Conservation (phyloP, 495 filamentous ascomycete species). For the Trichoderma reesei region DNA sequence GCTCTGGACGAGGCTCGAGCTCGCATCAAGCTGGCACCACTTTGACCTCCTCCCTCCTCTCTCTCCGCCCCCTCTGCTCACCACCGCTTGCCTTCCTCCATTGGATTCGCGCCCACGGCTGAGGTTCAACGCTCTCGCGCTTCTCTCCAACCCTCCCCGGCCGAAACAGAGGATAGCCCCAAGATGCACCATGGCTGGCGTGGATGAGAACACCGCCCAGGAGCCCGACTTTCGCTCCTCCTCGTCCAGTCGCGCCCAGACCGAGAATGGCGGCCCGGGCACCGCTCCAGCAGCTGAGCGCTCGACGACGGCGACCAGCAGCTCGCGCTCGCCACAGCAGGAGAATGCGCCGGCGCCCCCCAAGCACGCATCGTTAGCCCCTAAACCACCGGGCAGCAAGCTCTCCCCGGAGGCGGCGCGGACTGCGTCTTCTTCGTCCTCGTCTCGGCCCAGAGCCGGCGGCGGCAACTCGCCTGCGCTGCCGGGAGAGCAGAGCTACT, state of each 20-base stretch:
- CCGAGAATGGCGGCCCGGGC: not conserved
- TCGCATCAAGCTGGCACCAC: not conserved
- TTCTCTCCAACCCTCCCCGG: not conserved
- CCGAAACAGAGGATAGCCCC: not conserved
- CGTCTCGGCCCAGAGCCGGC: not conserved
- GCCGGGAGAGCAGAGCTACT: conserved; percentile 21
- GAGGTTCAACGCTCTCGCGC: not conserved
- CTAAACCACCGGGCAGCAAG: not conserved
- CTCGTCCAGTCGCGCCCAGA: not conserved
- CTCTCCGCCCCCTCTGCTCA: not conserved
- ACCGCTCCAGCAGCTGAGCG: not conserved
- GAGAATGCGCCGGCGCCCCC: conserved; percentile 1
- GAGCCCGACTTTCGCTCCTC: not conserved
- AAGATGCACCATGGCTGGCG: conserved; percentile 7
- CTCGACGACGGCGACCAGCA: not conserved
- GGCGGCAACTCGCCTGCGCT: not conserved
- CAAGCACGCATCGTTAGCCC: not conserved
- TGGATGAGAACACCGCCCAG: conserved; percentile 7
- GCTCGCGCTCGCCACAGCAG: not conserved
- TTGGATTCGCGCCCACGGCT: no score
- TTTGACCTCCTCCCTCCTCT: not conserved
- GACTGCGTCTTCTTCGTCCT: no score
- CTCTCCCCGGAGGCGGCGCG: not conserved
- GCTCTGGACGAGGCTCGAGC: conserved; percentile 2
- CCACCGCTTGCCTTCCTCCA: not conserved